phyloP scores from a whole-genome alignment of 176 grass and related monocot species.

The Areca catechu region DNA sequence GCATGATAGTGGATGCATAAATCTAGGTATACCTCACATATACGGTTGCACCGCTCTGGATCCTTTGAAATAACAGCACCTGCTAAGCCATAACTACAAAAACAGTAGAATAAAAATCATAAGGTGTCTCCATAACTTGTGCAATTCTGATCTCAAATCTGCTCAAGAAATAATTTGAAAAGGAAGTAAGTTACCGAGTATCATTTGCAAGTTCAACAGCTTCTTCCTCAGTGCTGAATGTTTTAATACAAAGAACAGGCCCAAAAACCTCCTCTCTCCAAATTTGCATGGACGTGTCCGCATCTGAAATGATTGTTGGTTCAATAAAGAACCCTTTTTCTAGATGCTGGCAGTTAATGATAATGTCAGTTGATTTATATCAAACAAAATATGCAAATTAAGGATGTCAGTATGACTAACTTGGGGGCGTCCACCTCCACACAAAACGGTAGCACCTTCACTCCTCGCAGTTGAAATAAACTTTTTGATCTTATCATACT shows the following conservation, averaged over 20 bases:
- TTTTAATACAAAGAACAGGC: conserved; percentile 79
- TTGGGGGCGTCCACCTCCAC: conserved; percentile 69
- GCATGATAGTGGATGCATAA: background rate
- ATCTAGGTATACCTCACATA: conserved; percentile 65
- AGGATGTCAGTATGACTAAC: conserved; percentile 28
- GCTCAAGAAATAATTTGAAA: background rate
- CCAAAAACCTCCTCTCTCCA: conserved; percentile 98
- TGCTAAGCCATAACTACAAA: conserved; percentile 71
- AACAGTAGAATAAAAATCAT: conserved; percentile 10
- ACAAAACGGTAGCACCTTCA: conserved; percentile 80
- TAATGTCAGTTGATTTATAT: background rate
- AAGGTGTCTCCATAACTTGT: background rate
- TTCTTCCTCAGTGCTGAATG: conserved; percentile 86
- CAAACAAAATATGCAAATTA: background rate
- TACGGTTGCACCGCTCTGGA: conserved; percentile 57
- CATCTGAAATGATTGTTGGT: conserved; percentile 73
- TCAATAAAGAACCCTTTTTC: conserved; percentile 90
- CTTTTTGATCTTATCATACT: conserved; percentile 91
- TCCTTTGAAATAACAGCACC: conserved; percentile 82
- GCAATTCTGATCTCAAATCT: background rate
- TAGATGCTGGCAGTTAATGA: conserved; percentile 54
- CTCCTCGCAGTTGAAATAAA: conserved; percentile 64
- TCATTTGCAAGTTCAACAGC: conserved; percentile 91
- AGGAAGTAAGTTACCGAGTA: conserved; percentile 52
- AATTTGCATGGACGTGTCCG: conserved; percentile 95